These are phyloP conservation scores for Cladophialophora exuberans DNA, from an alignment of 2,329 filamentous ascomycete genomes.

Conservation along the genomic window DNA sequence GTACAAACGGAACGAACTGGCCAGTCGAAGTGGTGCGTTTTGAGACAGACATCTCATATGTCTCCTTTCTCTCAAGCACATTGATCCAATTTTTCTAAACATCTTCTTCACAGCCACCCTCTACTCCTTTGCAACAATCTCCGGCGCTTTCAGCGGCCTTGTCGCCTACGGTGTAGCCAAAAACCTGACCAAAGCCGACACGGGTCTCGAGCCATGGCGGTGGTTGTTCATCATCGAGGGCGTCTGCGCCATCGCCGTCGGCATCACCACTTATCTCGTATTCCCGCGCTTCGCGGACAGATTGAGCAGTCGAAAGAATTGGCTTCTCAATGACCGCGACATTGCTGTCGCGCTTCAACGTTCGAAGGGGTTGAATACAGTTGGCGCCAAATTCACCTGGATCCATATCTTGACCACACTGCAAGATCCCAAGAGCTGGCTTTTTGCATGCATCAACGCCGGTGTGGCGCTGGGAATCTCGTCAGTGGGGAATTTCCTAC, in stretches of 20 bases:
- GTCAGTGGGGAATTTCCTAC: constrained; percentile 16
- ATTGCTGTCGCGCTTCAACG: neutral
- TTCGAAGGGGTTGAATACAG: constrained; percentile 10
- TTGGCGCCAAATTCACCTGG: constrained; percentile 13
- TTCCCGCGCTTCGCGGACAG: constrained; percentile 66
- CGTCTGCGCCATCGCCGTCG: constrained; percentile 64
- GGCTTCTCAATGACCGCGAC: neutral
- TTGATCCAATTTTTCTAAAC: no score
- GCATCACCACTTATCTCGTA: constrained; percentile 59
- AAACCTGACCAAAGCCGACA: constrained; percentile 59
- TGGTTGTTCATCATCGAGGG: constrained; percentile 75
- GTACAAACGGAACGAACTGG: constrained; percentile 12
- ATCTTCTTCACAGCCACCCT: neutral
- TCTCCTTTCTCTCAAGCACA: no score
- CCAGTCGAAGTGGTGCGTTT: constrained; percentile 4
- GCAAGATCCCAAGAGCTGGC: constrained; percentile 15
- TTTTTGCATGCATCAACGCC: constrained; percentile 8
- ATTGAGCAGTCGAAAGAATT: neutral
- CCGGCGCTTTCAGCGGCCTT: constrained; percentile 70
- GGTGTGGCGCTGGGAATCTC: constrained; percentile 13
- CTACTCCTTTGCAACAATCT: constrained; percentile 65
- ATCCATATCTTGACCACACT: constrained; percentile 5
- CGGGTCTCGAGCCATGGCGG: constrained; percentile 61
- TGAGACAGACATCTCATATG: no score
- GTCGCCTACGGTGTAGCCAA: constrained; percentile 66